Conservation (phyloP, 2,329 filamentous ascomycete species). For the Ascosphaera apis region DNA sequence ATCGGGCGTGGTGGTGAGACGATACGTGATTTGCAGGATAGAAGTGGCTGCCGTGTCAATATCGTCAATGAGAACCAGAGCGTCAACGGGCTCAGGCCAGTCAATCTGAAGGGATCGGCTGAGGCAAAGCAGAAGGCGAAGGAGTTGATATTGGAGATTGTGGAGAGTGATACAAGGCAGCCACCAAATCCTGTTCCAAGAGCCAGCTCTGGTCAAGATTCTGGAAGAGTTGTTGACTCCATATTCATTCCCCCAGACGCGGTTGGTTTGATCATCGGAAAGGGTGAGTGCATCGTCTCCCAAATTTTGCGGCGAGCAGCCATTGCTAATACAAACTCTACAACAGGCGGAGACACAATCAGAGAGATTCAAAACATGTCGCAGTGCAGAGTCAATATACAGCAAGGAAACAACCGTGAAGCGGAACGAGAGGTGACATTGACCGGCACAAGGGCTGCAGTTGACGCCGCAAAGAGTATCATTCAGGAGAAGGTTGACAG, state of each 20-base stretch:
- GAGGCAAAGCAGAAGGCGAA: constrained; percentile 57
- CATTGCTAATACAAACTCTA: constrained; percentile 7
- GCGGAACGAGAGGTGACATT: constrained; percentile 69
- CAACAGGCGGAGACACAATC: constrained; percentile 62
- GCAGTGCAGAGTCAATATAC: constrained; percentile 82
- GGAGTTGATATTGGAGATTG: constrained; percentile 78
- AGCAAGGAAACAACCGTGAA: constrained; percentile 56
- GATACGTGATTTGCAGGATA: constrained; percentile 75
- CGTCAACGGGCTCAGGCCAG: constrained; percentile 67
- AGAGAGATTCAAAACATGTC: constrained; percentile 77
- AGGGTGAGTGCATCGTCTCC: constrained; percentile 26
- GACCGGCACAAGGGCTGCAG: constrained; percentile 53
- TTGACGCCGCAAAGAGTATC: constrained; percentile 56
- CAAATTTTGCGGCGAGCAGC: not conserved
- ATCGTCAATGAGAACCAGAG: constrained; percentile 88
- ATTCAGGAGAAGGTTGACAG: constrained; percentile 86
- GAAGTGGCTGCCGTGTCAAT: constrained; percentile 85
- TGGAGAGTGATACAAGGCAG: constrained; percentile 54
- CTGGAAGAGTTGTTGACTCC: constrained; percentile 49
- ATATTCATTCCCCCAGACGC: constrained; percentile 76
- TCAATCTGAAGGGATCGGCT: constrained; percentile 66
- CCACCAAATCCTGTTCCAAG: constrained; percentile 4
- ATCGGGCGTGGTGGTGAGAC: constrained; percentile 88
- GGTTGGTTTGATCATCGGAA: constrained; percentile 91
- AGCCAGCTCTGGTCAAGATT: constrained; percentile 10